Evolutionary conservation across 768 basidiomycete genomes (phyloP).

Genomic region (Boletus barrowsii): DNA sequence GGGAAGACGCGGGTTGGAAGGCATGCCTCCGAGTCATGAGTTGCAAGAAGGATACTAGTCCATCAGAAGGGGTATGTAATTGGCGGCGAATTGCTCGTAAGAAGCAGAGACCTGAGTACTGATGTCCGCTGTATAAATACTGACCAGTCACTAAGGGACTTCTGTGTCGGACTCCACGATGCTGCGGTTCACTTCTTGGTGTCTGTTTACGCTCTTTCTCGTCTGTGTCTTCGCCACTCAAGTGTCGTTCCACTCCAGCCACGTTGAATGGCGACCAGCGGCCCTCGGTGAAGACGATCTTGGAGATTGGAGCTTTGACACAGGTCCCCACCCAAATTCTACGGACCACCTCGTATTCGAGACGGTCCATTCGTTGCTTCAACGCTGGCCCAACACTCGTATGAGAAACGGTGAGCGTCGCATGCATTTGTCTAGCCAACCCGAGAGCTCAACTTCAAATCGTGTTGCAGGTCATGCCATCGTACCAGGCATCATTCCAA

Average conservation of each 20-base stretch:
- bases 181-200: neutral
- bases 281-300: neutral
- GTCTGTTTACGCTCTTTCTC: neutral
- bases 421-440: neutral
- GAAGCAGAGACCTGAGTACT: no score
- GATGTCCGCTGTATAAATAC: no score
- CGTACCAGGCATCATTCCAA: constrained; percentile 31
- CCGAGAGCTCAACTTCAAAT: neutral
- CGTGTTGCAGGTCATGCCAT: constrained; percentile 6
- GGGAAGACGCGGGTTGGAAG: no score
- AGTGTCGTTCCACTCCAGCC: neutral
- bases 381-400: constrained; percentile 42
- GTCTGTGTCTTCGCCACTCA: neutral
- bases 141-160: no score
- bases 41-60: no score
- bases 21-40: no score
- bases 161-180: neutral
- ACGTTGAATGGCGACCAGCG: neutral
- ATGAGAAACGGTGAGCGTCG: constrained; percentile 36
- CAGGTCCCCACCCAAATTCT: constrained; percentile 5
- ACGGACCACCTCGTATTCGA: constrained; percentile 29
- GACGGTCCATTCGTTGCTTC: constrained; percentile 27
- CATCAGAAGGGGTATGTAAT: no score
- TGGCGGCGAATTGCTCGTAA: no score
- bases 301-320: neutral